Base-by-base conservation (phyloP, 768 basidiomycete genomes). In the Agrocybe praecox region DNA sequence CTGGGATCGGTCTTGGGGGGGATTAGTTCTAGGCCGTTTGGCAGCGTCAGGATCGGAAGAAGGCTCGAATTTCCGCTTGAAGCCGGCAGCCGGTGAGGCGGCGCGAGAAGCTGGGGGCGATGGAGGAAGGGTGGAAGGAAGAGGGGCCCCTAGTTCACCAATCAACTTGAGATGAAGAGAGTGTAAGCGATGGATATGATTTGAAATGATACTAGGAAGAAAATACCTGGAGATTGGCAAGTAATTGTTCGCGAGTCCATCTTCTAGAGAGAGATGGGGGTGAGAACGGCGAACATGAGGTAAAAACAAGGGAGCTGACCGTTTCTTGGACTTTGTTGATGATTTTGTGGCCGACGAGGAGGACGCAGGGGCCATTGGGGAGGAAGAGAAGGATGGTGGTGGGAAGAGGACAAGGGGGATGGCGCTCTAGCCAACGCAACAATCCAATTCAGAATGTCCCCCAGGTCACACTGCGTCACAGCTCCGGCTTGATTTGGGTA, bases 101-200 rank as follows among this genome's bases (percentile, higher is more conserved):
- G 80, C 71, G 61, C 80, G 78, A 54, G 82, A 82, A 45, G 75
- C 72, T 9, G 81, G 80, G 36, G 81, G 82, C 17, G 81, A 82
- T 22, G 79, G 80, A 7, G 81, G 82, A 46, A 83, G 71, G 42
- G 72, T 74, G 51, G 78, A 74, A 32, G 82, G 80, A 10, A 81
- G 66, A 53, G 78, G 76, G 32, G 72, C 61, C 47, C 68, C 63
- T 22, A 82, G 72, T 52, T 70, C 68, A 46, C 78, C 76, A 56
- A 79, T 73, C 60, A 80, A 69, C 80, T 81, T 57, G 23, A 54
- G 21, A 24, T 51, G 43, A 53, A 55, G 65, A 56, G 59, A 43
- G 56, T 50, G n/a, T 52, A 32, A 58, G 59, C 24, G 57, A 58
- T 3, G 32, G 50, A 40, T 40, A 40, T 40, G 14, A 46, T 29